These are phyloP conservation scores for Piedraia hortae DNA, from an alignment of 2,329 filamentous ascomycete species.

Conservation along the genomic window DNA sequence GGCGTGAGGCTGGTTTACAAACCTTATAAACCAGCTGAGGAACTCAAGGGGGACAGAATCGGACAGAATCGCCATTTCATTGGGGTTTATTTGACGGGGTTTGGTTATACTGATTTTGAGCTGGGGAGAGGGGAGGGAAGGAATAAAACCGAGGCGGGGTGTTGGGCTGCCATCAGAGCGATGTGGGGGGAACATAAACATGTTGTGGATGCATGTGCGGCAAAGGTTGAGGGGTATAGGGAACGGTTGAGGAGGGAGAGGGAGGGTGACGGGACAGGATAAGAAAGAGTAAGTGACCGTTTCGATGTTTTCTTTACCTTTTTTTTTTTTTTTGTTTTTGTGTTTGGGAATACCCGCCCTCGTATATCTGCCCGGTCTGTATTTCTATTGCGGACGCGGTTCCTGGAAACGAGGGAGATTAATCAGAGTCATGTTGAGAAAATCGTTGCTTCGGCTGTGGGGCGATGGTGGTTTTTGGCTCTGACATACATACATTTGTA, in stretches of 20 bases:
- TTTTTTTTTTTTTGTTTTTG: no score
- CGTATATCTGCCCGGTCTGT: no score
- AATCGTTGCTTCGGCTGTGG: no score
- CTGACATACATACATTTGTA: no score
- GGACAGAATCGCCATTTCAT: slow-evolving; percentile 25
- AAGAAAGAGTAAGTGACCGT: no score
- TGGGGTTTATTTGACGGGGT: slow-evolving; percentile 37
- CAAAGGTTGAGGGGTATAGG: not conserved
- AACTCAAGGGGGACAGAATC: slow-evolving; percentile 28
- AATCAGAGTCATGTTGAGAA: no score
- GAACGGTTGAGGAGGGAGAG: not conserved
- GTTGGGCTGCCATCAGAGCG: slow-evolving; percentile 35
- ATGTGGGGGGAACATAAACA: slow-evolving; percentile 19
- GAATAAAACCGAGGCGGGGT: slow-evolving; percentile 41
- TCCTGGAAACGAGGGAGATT: no score
- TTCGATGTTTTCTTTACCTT: no score
- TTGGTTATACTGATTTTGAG: slow-evolving; percentile 34
- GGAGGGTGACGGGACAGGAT: no score
- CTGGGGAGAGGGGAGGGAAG: slow-evolving; percentile 36
- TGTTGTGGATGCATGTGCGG: slow-evolving; percentile 3
- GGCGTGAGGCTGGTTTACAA: slow-evolving; percentile 16
- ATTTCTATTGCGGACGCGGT: no score
- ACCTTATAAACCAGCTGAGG: slow-evolving; percentile 25
- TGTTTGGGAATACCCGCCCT: no score
- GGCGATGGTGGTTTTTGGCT: no score